Evolutionary conservation across 2,329 filamentous ascomycete species (phyloP).

Genomic region (Domatiomyces catenatus): DNA sequence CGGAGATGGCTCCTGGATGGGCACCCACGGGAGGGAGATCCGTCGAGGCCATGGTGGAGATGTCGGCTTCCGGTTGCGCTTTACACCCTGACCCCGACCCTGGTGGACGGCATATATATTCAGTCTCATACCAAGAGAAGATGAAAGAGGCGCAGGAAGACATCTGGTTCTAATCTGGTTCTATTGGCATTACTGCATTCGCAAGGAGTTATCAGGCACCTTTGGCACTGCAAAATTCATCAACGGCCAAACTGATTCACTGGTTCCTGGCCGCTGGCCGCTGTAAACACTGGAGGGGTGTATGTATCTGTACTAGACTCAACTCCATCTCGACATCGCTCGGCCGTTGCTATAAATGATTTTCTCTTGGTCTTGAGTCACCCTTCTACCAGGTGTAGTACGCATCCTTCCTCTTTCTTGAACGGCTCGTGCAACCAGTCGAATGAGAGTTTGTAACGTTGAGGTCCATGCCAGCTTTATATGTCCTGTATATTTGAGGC

Average conservation of each 20-base stretch:
- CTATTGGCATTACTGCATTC: neutral
- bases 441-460: too few relatives aligned
- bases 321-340: neutral
- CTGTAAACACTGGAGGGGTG: neutral
- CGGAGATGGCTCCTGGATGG: constrained; percentile 14
- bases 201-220: neutral
- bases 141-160: neutral
- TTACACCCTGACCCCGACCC: constrained; percentile 8
- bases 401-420: neutral
- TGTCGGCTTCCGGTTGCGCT: constrained; percentile 16
- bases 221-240: neutral
- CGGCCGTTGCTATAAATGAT: neutral
- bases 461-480: too few relatives aligned
- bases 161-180: neutral
- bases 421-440: too few relatives aligned
- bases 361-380: neutral
- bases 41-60: constrained; percentile 13
- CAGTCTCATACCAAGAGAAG: neutral
- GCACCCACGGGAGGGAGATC: constrained; percentile 14
- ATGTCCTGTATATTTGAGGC: neutral
- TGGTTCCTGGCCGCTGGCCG: neutral
- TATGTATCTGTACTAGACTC: neutral
- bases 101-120: neutral
- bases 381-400: neutral
- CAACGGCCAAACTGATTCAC: neutral